A percentile compares a stretch with the other conserved stretches of the same genome.
These are phyloP conservation scores for Eucalyptus marginata DNA, from an alignment of 345 rosid genomes.

Conservation along the genomic window DNA sequence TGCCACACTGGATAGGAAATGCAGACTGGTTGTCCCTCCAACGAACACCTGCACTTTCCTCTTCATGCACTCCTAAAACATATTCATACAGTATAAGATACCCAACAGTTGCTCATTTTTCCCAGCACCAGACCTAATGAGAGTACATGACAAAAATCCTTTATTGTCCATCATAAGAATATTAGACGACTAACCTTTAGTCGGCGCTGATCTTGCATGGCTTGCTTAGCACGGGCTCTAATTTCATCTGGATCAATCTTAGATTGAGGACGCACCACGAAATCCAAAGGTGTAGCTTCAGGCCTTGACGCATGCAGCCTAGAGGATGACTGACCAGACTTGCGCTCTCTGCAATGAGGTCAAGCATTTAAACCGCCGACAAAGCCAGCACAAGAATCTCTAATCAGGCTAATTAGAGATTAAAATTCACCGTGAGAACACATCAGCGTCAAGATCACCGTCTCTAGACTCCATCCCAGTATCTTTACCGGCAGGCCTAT, in stretches of 20 bases:
- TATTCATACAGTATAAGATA: not conserved
- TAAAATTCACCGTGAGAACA: constrained; percentile 45
- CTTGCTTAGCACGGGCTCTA: constrained; percentile 81
- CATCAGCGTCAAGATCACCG: constrained; percentile 80
- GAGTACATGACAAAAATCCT: not conserved
- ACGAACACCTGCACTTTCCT: not conserved
- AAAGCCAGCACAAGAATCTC: not conserved
- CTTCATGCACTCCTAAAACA: not conserved
- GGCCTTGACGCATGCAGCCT: constrained; percentile 74
- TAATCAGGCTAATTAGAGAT: not conserved
- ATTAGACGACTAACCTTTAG: constrained; percentile 42
- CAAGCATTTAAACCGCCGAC: not conserved
- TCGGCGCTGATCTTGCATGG: constrained; percentile 86
- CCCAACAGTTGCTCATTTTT: not conserved
- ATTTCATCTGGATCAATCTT: constrained; percentile 87
- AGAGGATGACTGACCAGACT: constrained; percentile 64
- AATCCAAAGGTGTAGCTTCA: constrained; percentile 94
- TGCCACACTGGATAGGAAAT: not conserved
- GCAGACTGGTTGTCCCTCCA: not conserved
- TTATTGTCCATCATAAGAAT: not conserved
- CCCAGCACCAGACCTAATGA: not conserved
- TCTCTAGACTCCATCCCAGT: constrained; percentile 76
- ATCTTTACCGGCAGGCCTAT: constrained; percentile 57
- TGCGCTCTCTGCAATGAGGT: constrained; percentile 36
- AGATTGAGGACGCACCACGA: constrained; percentile 86